These are phyloP conservation scores for Amorphotheca resinae DNA, from an alignment of 495 filamentous ascomycete species.

Conservation along the genomic window DNA sequence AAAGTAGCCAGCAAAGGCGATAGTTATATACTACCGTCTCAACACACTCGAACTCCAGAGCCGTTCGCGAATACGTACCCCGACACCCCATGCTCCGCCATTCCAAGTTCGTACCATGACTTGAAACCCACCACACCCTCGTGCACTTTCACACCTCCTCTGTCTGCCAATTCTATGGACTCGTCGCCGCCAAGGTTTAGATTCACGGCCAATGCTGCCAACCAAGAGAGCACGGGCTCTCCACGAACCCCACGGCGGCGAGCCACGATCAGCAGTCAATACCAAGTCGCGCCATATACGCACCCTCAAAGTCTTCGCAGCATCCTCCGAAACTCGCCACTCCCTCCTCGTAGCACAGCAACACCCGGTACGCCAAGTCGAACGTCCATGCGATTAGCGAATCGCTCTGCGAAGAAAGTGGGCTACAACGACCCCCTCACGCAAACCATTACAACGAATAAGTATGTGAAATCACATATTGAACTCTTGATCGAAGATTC, in stretches of 20 bases:
- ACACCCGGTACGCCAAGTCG: conserved; percentile 35
- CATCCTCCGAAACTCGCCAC: conserved; percentile 67
- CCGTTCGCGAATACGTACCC: conserved; percentile 22
- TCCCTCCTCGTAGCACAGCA: conserved; percentile 33
- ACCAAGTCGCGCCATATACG: conserved; percentile 42
- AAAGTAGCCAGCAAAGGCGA: conserved; percentile 15
- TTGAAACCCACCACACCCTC: conserved; percentile 19
- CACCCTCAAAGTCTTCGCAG: conserved; percentile 52
- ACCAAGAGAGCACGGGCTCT: conserved; percentile 19
- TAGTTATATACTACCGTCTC: conserved; percentile 13
- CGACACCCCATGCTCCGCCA: conserved; percentile 18
- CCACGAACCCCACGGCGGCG: conserved; percentile 26
- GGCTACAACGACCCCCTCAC: conserved; percentile 41
- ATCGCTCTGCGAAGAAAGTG: conserved; percentile 30
- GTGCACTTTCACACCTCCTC: conserved; percentile 21
- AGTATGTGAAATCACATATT: conserved; percentile 42
- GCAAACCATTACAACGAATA: conserved; percentile 42
- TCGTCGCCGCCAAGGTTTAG: conserved; percentile 11
- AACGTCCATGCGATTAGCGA: conserved; percentile 35
- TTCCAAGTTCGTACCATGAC: conserved; percentile 5
- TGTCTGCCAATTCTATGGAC: conserved; percentile 18
- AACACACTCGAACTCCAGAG: conserved; percentile 27
- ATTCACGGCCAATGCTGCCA: conserved; percentile 9
- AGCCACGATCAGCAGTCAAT: conserved; percentile 21
- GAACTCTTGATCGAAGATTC: conserved; percentile 41